These are phyloP conservation scores for Eucalyptus sp. DNA, from an alignment of 345 rosid genomes.

Conservation along the genomic window DNA sequence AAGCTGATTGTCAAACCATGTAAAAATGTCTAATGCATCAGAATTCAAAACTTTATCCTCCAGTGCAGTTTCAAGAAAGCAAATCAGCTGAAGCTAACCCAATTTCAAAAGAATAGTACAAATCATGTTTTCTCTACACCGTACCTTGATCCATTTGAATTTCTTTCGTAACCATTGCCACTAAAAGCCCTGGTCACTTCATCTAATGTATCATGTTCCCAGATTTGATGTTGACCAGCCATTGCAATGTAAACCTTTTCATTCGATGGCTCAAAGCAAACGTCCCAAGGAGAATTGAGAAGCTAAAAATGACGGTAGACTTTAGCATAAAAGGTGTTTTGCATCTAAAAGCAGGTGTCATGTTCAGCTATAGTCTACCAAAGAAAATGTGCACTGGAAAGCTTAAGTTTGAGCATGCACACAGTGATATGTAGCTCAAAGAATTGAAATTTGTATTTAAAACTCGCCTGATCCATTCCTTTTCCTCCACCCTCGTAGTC, in stretches of 20 bases:
- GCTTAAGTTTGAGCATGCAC: not conserved
- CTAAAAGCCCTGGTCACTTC: slow-evolving; percentile 72
- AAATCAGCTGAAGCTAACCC: not conserved
- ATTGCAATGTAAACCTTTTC: slow-evolving; percentile 84
- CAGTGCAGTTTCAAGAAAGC: not conserved
- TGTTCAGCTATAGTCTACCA: not conserved
- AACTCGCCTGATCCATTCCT: slow-evolving; percentile 64
- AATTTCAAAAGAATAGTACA: not conserved
- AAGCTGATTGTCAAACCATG: not conserved
- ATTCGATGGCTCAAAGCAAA: slow-evolving; percentile 55
- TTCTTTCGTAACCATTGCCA: slow-evolving; percentile 90
- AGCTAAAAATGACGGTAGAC: slow-evolving; percentile 30
- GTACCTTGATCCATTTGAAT: slow-evolving; percentile 85
- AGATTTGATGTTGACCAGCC: slow-evolving; percentile 98
- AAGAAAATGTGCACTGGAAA: not conserved
- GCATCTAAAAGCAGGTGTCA: not conserved
- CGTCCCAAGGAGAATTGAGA: slow-evolving; percentile 96
- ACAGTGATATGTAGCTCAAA: not conserved
- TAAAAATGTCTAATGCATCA: not conserved
- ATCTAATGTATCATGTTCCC: slow-evolving; percentile 61
- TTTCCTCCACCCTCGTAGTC: slow-evolving; percentile 77
- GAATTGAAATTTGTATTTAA: not conserved
- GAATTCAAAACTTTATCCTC: not conserved
- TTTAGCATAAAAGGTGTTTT: not conserved
- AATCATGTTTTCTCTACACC: not conserved